A percentile compares a stretch with the other conserved stretches of the same genome.
These are phyloP conservation scores for Stylosanthes scabra DNA, from an alignment of 331 rosid species.

Conservation along the genomic window DNA sequence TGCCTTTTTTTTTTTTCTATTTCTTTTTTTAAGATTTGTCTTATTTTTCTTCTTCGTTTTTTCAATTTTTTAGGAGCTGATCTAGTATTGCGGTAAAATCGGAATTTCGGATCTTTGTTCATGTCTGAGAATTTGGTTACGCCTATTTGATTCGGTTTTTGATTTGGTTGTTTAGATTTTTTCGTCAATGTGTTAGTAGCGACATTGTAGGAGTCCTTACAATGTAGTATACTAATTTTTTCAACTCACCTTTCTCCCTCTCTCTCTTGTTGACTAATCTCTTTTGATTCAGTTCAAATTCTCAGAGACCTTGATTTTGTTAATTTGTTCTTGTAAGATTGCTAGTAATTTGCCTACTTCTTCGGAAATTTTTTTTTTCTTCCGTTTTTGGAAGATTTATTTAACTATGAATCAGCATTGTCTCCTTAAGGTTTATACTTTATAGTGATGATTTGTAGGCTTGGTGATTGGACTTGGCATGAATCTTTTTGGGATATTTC, in stretches of 20 bases:
- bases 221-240: conserved; percentile 25
- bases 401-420: conserved; percentile 4
- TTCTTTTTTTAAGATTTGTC: background rate
- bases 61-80: conserved; percentile 40
- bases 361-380: background rate
- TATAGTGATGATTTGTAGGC: background rate
- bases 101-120: conserved; percentile 27
- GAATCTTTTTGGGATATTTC: conserved; percentile 30
- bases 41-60: background rate
- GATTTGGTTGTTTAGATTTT: conserved; percentile 27
- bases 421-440: background rate
- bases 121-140: conserved; percentile 31
- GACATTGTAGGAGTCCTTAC: conserved; percentile 32
- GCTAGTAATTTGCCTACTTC: conserved; percentile 12
- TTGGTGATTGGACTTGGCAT: background rate
- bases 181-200: conserved; percentile 29
- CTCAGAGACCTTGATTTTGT: background rate
- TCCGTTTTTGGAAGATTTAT: background rate
- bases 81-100: conserved; percentile 51
- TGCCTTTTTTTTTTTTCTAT: background rate
- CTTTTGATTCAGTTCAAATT: conserved; percentile 26
- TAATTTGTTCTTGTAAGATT: background rate
- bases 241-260: too few species aligned
- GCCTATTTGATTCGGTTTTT: conserved; percentile 11
- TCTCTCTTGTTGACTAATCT: conserved; percentile 25